A percentile compares a stretch with the other conserved stretches of the same genome.
phyloP scores from a whole-genome alignment of 768 basidiomycete species.

The Kwoniella mangroviensis region DNA sequence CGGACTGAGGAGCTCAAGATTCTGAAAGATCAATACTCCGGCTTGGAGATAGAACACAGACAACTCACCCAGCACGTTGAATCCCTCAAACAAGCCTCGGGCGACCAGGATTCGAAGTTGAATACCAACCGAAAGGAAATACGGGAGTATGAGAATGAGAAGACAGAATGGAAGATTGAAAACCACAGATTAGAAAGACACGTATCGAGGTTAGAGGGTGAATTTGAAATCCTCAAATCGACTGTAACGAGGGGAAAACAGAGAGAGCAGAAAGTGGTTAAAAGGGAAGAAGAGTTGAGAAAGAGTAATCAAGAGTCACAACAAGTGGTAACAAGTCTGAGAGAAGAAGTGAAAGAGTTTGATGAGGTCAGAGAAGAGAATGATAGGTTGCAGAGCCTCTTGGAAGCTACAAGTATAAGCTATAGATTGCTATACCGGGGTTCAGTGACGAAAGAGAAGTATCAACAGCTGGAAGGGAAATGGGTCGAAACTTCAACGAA shows the following conservation, averaged over 20 bases:
- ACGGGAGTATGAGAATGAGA: conserved; percentile 8
- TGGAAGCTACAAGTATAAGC: conserved; percentile 15
- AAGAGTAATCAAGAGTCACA: conserved; percentile 1
- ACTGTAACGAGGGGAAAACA: background rate
- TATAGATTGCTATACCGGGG: conserved; percentile 18
- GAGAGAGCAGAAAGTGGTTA: background rate
- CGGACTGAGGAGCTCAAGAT: background rate
- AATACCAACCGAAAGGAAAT: background rate
- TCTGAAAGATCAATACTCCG: background rate
- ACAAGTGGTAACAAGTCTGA: conserved; percentile 1
- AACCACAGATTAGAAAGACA: conserved; percentile 20
- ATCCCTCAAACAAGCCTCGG: background rate
- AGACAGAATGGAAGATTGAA: conserved; percentile 11
- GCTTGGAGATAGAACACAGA: conserved; percentile 10
- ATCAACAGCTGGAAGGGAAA: conserved; percentile 8
- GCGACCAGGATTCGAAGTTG: background rate
- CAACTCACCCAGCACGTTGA: background rate
- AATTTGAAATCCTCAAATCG: background rate
- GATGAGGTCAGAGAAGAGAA: conserved; percentile 12
- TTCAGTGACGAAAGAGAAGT: conserved; percentile 10
- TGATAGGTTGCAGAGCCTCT: conserved; percentile 16
- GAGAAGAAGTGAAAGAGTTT: conserved; percentile 5
- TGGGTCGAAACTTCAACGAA: background rate
- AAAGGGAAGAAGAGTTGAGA: conserved; percentile 1
- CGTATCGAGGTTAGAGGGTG: background rate